These are phyloP conservation scores for Aspergillus fumigatus DNA, from an alignment of 2,329 filamentous ascomycete genomes.

Conservation along the genomic window DNA sequence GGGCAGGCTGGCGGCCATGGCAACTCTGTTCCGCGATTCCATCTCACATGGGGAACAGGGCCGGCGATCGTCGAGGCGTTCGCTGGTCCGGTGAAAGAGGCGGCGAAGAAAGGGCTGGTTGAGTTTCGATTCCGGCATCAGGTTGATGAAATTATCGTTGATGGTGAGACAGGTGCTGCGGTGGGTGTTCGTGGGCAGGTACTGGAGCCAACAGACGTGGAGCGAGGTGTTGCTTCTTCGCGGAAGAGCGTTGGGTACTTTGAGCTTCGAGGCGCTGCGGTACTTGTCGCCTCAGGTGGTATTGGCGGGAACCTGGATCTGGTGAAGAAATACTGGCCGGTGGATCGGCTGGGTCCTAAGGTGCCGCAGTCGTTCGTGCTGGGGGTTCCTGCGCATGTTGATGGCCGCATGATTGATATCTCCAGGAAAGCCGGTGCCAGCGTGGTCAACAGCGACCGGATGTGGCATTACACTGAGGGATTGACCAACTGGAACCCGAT, in stretches of 20 bases:
- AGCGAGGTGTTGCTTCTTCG: constrained; percentile 51
- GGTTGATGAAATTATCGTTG: constrained; percentile 54
- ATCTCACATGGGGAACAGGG: constrained; percentile 58
- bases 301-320: constrained; percentile 60
- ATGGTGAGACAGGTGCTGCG: constrained; percentile 47
- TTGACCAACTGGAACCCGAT: constrained; percentile 59
- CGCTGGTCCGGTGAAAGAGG: constrained; percentile 51
- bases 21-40: constrained; percentile 61
- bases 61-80: constrained; percentile 58
- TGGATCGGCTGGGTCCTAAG: constrained; percentile 53
- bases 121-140: constrained; percentile 54
- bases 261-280: constrained; percentile 50
- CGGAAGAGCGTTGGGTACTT: constrained; percentile 47
- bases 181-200: constrained; percentile 52
- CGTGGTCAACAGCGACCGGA: constrained; percentile 58
- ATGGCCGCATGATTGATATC: constrained; percentile 59
- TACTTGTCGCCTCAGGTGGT: constrained; percentile 55
- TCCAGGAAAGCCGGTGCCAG: constrained; percentile 50
- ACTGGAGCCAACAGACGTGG: constrained; percentile 48
- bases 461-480: constrained; percentile 65
- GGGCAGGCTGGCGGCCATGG: constrained; percentile 55
- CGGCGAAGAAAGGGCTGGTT: constrained; percentile 51
- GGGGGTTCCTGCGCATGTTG: constrained; percentile 61
- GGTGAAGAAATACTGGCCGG: constrained; percentile 55
- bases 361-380: constrained; percentile 55